These are phyloP conservation scores for Fusarium illudens DNA, from an alignment of 2,329 filamentous ascomycete species.

Conservation along the genomic window DNA sequence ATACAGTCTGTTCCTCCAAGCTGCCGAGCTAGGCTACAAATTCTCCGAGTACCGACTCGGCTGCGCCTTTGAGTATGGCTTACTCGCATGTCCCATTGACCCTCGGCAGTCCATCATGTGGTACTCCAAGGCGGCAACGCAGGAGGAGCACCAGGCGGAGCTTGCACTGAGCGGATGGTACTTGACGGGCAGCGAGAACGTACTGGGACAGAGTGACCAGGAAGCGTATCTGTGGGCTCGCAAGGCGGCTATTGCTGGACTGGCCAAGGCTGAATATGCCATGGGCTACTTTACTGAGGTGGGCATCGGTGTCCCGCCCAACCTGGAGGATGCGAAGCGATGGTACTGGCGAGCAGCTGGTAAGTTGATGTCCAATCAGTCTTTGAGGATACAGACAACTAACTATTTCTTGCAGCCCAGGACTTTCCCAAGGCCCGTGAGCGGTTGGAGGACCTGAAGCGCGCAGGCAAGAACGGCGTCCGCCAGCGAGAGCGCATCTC, in stretches of 20 bases:
- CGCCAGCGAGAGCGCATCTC: constrained; percentile 82
- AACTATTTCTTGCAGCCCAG: constrained; percentile 69
- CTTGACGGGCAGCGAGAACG: constrained; percentile 86
- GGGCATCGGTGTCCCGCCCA: constrained; percentile 86
- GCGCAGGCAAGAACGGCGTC: constrained; percentile 73
- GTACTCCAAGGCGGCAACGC: constrained; percentile 90
- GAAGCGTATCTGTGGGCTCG: constrained; percentile 97
- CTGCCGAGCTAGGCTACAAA: constrained; percentile 90
- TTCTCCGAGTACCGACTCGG: constrained; percentile 93
- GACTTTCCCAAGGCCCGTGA: constrained; percentile 94
- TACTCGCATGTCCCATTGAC: constrained; percentile 84
- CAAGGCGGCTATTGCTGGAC: constrained; percentile 86
- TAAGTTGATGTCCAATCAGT: constrained; percentile 60
- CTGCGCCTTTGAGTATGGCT: constrained; percentile 87
- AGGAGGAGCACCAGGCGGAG: constrained; percentile 94
- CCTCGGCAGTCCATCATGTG: constrained; percentile 87
- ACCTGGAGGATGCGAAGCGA: constrained; percentile 92
- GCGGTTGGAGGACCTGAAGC: constrained; percentile 89
- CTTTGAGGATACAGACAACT: constrained; percentile 30
- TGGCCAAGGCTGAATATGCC: constrained; percentile 95
- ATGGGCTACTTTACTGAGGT: constrained; percentile 98
- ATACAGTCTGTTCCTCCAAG: constrained; percentile 81
- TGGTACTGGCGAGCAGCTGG: constrained; percentile 98
- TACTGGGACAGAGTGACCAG: constrained; percentile 90
- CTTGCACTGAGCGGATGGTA: constrained; percentile 91